These are phyloP conservation scores for Pyrenophora teres DNA, from an alignment of 2,329 filamentous ascomycete genomes.

Conservation along the genomic window DNA sequence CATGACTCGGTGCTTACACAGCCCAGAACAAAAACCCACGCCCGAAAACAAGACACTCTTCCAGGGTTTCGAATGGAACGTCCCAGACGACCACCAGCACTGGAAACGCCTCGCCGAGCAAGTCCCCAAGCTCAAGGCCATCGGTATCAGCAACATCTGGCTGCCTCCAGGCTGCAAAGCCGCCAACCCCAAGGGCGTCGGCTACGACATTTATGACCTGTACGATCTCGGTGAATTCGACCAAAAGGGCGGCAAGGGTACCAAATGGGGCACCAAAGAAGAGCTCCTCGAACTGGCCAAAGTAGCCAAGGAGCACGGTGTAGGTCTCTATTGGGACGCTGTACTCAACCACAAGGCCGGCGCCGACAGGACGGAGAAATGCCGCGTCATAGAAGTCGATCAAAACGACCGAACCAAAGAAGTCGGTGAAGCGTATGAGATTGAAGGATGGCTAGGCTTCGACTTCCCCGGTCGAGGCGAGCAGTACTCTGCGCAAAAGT, in stretches of 20 bases:
- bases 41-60: slow-evolving; percentile 58
- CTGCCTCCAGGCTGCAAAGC: slow-evolving; percentile 74
- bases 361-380: slow-evolving; percentile 68
- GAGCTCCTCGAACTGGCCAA: slow-evolving; percentile 62
- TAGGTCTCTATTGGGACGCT: slow-evolving; percentile 70
- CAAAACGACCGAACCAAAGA: slow-evolving; percentile 60
- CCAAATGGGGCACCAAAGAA: slow-evolving; percentile 71
- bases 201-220: slow-evolving; percentile 67
- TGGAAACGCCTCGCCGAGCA: slow-evolving; percentile 62
- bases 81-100: slow-evolving; percentile 63
- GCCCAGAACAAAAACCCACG: slow-evolving; percentile 37
- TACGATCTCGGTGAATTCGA: slow-evolving; percentile 75
- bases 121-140: slow-evolving; percentile 59
- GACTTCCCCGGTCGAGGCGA: slow-evolving; percentile 66
- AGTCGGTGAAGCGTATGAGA: slow-evolving; percentile 61
- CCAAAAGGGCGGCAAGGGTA: slow-evolving; percentile 65
- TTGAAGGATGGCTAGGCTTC: slow-evolving; percentile 71
- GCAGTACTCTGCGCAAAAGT: slow-evolving; percentile 65
- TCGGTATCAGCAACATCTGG: slow-evolving; percentile 63
- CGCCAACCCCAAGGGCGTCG: slow-evolving; percentile 64
- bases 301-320: slow-evolving; percentile 57
- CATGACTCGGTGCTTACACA: slow-evolving; percentile 8
- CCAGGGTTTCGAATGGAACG: slow-evolving; percentile 76
- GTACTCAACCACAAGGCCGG: slow-evolving; percentile 75
- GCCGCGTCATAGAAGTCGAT: slow-evolving; percentile 67